Conservation (phyloP, 2,329 filamentous ascomycete genomes). For the Chalaropsis thielavioides region DNA sequence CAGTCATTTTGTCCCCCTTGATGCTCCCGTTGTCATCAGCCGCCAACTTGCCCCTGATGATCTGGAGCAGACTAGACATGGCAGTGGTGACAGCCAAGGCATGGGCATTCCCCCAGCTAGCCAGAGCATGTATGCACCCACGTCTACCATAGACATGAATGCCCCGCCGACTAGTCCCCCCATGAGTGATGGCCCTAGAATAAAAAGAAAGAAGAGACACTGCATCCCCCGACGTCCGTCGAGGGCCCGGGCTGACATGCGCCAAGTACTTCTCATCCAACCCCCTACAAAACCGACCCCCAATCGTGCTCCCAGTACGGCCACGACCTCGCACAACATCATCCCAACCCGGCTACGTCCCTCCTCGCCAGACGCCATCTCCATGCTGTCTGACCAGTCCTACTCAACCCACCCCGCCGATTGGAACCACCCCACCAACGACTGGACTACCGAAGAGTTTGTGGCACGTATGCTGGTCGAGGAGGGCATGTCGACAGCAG, state of each 20-base stretch:
- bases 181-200: background rate
- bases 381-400: background rate
- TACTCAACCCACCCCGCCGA: constrained; percentile 14
- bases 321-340: background rate
- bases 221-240: background rate
- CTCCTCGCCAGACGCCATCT: constrained; percentile 8
- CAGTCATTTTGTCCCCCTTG: background rate
- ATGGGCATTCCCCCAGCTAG: background rate
- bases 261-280: too few relatives aligned
- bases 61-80: background rate
- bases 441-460: constrained; percentile 19
- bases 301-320: background rate
- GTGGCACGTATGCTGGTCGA: constrained; percentile 39
- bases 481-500: constrained; percentile 45
- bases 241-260: too few relatives aligned
- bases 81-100: background rate
- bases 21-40: background rate
- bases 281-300: background rate
- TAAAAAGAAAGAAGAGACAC: background rate
- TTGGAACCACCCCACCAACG: constrained; percentile 13
- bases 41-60: background rate
- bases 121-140: background rate
- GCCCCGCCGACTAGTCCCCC: background rate
- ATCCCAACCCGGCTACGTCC: constrained; percentile 13
- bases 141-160: background rate